Base-by-base conservation (phyloP, 371 early-diverging fungal species). In the Batkoa obscura region DNA sequence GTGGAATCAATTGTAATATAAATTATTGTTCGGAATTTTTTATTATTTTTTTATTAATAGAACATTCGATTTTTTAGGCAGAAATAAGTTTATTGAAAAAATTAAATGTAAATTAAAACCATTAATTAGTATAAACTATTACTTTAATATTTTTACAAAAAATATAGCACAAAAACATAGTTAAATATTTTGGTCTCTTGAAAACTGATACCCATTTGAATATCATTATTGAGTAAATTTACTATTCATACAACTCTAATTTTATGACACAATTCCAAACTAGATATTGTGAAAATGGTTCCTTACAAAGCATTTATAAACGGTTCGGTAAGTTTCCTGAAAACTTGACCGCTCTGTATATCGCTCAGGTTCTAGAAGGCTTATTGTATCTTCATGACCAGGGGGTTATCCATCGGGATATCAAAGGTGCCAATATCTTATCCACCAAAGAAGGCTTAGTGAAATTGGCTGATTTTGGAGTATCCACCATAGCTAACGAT, bases 381-480 rank as follows among this genome's bases (percentile, higher is more conserved):
- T 74, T 92, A 38, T 56, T 71, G 2, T 93, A 88, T 61, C 68
- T 94, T 4, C 94, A 94, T 61, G 79, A 81, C 38, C 84, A 86
- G 65, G 86, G 82, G 43, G 86, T 94, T 32, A 81, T 94, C 35
- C 94, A 95, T 64, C 68, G 95, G 3, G 94, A 95, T 64, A 80
- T 93, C 60, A 95, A 95, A 61, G 82, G 81, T 6, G 86, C 82
- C 64, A 90, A 90, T 62, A 78, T 90, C 10, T 64, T 90, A 31
- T 70, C 82, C 6, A 85, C 87, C 1, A 86, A 86, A 60, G 70
- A 81, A 36, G 89, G 87, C 2, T 59, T 68, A 2, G 83, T 88
- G 12, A 90, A 90, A 65, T 70, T 90, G n/a, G 84, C 88, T 1
- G 90, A 90, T 60, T 90, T 90, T 71, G 90, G 90, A 36, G 83